These are phyloP conservation scores for Primulina huaijiensis DNA, from an alignment of 257 asterid species.

Conservation along the genomic window DNA sequence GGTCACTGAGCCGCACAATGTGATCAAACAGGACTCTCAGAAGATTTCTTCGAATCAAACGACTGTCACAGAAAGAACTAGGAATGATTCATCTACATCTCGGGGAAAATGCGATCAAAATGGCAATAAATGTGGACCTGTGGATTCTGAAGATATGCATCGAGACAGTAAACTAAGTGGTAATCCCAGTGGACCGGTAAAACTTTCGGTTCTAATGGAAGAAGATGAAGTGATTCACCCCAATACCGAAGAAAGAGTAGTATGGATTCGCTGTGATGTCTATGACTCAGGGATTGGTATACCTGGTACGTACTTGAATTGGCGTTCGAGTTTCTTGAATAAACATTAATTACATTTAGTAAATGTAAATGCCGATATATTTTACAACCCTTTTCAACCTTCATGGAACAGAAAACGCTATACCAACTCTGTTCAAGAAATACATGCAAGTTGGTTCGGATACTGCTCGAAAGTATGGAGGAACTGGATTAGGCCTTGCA, in stretches of 20 bases:
- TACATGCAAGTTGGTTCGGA: slow-evolving; percentile 95
- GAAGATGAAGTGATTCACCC: slow-evolving; percentile 34
- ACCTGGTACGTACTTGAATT: slow-evolving; percentile 53
- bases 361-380: neutral
- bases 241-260: slow-evolving; percentile 46
- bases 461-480: slow-evolving; percentile 92
- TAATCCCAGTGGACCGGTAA: slow-evolving; percentile 25
- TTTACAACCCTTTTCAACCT: slow-evolving; percentile 11
- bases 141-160: slow-evolving; percentile 18
- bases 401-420: slow-evolving; percentile 56
- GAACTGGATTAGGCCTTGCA: slow-evolving; percentile 93
- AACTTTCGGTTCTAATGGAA: slow-evolving; percentile 27
- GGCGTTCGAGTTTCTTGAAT: neutral
- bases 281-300: slow-evolving; percentile 88
- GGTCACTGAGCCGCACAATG: slow-evolving; percentile 43
- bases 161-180: slow-evolving; percentile 23
- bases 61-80: slow-evolving; percentile 21
- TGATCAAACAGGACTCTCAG: slow-evolving; percentile 31
- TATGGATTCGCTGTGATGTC: slow-evolving; percentile 86
- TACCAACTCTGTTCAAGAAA: slow-evolving; percentile 76
- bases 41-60: slow-evolving; percentile 24
- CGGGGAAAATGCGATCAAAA: neutral
- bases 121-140: neutral
- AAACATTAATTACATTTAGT: neutral
- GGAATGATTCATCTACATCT: slow-evolving; percentile 33